Base-by-base conservation (phyloP, 345 rosid genomes). In the Sonneratia caseolaris region DNA sequence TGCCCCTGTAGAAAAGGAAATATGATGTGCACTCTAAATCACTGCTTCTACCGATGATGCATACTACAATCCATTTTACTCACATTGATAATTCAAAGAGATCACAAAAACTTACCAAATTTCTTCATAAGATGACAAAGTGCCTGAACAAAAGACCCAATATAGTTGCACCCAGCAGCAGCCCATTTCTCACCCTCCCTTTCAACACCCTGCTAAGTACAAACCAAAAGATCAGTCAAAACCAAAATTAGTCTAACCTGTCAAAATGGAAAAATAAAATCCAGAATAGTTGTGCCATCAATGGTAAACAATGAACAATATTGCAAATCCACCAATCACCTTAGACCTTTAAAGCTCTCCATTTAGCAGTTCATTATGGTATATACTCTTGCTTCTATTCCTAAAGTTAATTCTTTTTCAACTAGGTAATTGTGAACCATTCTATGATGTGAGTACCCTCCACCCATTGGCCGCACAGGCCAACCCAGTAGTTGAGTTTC, bases 91-190 rank as follows among this genome's bases (percentile, higher is more conserved):
- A 47, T 64, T 45, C 53, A 71, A 7, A 32, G 19, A 35, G 66
- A 62, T 57, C 14, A 22, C 3, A 15, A 53, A 12, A 70, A 78
- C 91, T 84, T 73, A 91, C 98, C 88, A 45, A 27, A 68, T 74
- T 73, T 84, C 72, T 88, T 85, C 7, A 88, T 82, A 72, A 94
- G 86, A 81, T 94, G 89, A 79, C 96, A 88, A 76, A 91, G 87
- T 74, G 93, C 90, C 45, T 80, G 72, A 65, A 90, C 85, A 86
- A 85, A 78, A 48, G 97, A 82, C 49, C 65, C 68, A 67, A 88
- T 72, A 72, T 79, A 72, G 71, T 78, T 77, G 64, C 78, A 76
- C 21, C 68, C 80, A 67, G 76, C 79, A 35, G 83, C 70, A 69
- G 84, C 86, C 76, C 86, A 75, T 49, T 74, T 80, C 55, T 76